phyloP scores from a whole-genome alignment of 495 filamentous ascomycete genomes.

The Pseudotulostoma volvatum region DNA sequence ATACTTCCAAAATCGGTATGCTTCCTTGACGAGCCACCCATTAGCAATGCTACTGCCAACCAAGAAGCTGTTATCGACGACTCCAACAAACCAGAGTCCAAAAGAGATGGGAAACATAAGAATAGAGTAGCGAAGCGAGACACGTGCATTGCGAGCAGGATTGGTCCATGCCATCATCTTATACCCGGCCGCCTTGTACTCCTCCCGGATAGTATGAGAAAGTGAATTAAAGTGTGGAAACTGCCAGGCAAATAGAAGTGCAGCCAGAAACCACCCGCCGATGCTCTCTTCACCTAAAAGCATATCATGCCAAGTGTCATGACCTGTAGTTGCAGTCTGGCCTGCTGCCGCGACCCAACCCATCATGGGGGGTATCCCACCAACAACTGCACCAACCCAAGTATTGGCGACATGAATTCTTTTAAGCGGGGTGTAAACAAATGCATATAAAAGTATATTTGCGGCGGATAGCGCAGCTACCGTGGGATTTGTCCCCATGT shows the following conservation, averaged over 20 bases:
- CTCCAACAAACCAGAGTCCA: conserved; percentile 60
- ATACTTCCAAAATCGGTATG: conserved; percentile 63
- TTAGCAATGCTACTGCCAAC: conserved; percentile 70
- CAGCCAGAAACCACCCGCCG: conserved; percentile 81
- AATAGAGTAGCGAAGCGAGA: conserved; percentile 76
- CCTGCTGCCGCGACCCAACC: conserved; percentile 91
- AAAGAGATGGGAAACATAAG: conserved; percentile 77
- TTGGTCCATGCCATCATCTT: conserved; percentile 86
- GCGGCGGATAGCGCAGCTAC: conserved; percentile 66
- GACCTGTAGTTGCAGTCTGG: conserved; percentile 59
- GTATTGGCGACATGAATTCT: conserved; percentile 77
- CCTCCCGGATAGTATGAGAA: conserved; percentile 70
- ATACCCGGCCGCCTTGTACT: conserved; percentile 78
- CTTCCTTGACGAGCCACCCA: conserved; percentile 68
- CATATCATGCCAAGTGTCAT: conserved; percentile 59
- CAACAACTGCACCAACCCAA: conserved; percentile 86
- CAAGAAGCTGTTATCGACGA: conserved; percentile 80
- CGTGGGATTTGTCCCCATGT: conserved; percentile 86
- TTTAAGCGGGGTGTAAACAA: conserved; percentile 84
- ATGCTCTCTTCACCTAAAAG: conserved; percentile 51
- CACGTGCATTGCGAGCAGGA: conserved; percentile 63
- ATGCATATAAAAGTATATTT: conserved; percentile 83
- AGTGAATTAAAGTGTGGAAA: conserved; percentile 96
- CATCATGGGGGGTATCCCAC: conserved; percentile 91
- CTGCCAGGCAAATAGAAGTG: conserved; percentile 84